Base-by-base conservation (phyloP, 2,329 filamentous ascomycete species). In the Exophiala aquamarina region DNA sequence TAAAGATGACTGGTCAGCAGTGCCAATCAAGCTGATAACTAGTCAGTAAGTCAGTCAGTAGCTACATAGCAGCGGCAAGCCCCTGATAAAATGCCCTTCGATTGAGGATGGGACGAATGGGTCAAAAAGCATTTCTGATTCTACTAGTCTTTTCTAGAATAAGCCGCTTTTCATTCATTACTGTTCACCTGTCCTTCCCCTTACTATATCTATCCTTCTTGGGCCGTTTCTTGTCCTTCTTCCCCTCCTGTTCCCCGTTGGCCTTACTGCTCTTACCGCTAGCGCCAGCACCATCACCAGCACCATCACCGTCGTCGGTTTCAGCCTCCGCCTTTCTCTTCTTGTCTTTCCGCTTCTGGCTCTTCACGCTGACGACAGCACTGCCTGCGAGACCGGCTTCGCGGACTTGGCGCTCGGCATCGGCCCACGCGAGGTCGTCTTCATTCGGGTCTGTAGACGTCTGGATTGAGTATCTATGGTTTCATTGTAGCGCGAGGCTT, bases 291-390 rank as follows among this genome's bases (percentile, higher is more conserved):
- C 43, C 44, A 8, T 43, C 31, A 19, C 68, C 68, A 37, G 70
- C 60, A 53, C 69, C 68, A 55, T 69, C 59, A 31, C 70, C 69
- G 50, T 66, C 70, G 32, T 75, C 72, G 43, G 78, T 75, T 19
- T 70, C 73, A 2, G 76, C 70, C 0, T 73, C 72, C 40, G 81
- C 86, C 71, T 94, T 94, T 59, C 89, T 77, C 76, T 93, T 92
- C 54, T 69, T 60, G 3, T 61, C 60, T 11, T 42, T 45, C n/a
- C 44, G 45, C 69, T 90, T 89, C 48, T 74, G 74, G n/a, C 83
- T 81, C 75, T 91, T 93, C 45, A 97, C 82, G 63, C 87, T 91
- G 20, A 96, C 89, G 0, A 83, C 85, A 13, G 76, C 75, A 60
- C 76, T 71, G 41, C 78, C 75, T 8, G 79, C 40, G 17, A 32